A percentile compares a stretch with the other conserved stretches of the same genome.
These are phyloP conservation scores for Kluyveromyces starmeri DNA, from an alignment of 805 yeast genomes.

Conservation along the genomic window DNA sequence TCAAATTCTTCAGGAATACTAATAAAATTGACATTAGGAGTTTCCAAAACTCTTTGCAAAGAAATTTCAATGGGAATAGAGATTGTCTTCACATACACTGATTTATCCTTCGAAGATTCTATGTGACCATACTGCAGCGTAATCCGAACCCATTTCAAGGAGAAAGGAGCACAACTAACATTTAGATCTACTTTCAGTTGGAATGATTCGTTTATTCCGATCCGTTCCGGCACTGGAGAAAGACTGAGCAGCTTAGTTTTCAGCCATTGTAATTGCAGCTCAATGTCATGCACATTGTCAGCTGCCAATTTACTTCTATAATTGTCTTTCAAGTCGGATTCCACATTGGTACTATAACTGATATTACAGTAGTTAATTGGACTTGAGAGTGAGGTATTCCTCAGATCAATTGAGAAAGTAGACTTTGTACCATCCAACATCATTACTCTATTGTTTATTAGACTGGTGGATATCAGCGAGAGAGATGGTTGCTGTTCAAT, in stretches of 20 bases:
- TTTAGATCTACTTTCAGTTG: conserved; percentile 20
- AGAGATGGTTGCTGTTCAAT: conserved; percentile 1
- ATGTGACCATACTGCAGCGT: conserved; percentile 23
- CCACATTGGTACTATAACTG: conserved; percentile 18
- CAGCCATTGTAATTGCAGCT: conserved; percentile 20
- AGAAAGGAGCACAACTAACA: conserved; percentile 16
- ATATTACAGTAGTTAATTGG: conserved; percentile 20
- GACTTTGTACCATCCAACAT: conserved; percentile 25
- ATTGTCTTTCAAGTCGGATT: conserved; percentile 17
- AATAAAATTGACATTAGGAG: conserved; percentile 67
- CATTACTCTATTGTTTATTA: conserved; percentile 11
- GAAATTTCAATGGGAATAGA: conserved; percentile 25
- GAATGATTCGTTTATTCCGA: conserved; percentile 19
- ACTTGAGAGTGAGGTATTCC: conserved; percentile 23
- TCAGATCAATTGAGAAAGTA: conserved; percentile 13
- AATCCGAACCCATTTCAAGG: conserved; percentile 18
- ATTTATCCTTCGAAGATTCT: conserved; percentile 9
- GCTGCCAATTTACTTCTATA: conserved; percentile 23
- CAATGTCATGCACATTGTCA: conserved; percentile 23
- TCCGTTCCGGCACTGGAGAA: conserved; percentile 12
- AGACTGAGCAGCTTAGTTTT: conserved; percentile 15
- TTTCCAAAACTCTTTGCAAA: conserved; percentile 47
- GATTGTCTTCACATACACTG: conserved; percentile 18
- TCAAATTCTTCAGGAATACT: conserved; percentile 38
- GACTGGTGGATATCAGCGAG: not conserved